These are phyloP conservation scores for Platismatia glauca DNA, from an alignment of 495 filamentous ascomycete species.

Conservation along the genomic window DNA sequence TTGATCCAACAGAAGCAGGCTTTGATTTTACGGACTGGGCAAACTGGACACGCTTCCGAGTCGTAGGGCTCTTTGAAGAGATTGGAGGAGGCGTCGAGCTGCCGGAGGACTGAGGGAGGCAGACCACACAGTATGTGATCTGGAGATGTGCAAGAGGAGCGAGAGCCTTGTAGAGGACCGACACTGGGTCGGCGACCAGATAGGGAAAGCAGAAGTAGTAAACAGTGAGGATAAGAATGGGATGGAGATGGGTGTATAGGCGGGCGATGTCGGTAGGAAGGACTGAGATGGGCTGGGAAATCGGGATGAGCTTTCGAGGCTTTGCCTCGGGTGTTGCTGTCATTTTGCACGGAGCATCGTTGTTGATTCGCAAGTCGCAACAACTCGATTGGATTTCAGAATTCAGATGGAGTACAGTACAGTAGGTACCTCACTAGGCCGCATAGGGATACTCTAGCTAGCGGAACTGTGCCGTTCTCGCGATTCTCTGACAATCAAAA, in stretches of 20 bases:
- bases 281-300: constrained; percentile 33
- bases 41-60: constrained; percentile 22
- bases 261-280: constrained; percentile 41
- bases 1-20: constrained; percentile 15
- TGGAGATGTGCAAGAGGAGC: constrained; percentile 58
- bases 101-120: constrained; percentile 53
- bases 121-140: constrained; percentile 56
- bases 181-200: constrained; percentile 63
- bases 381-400: neutral
- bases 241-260: constrained; percentile 54
- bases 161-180: constrained; percentile 52
- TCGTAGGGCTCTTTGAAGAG: constrained; percentile 15
- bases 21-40: constrained; percentile 23
- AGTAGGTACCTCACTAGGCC: no score
- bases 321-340: constrained; percentile 11
- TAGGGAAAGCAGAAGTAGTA: constrained; percentile 52
- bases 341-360: constrained; percentile 14
- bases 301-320: constrained; percentile 15
- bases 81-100: constrained; percentile 28
- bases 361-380: constrained; percentile 7
- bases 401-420: no score
- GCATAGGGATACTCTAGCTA: neutral
- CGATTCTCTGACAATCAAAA: no score
- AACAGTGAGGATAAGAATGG: constrained; percentile 52
- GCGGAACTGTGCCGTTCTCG: neutral